Base-by-base conservation (phyloP, 2,329 filamentous ascomycete species). In the Penicillium sp. region DNA sequence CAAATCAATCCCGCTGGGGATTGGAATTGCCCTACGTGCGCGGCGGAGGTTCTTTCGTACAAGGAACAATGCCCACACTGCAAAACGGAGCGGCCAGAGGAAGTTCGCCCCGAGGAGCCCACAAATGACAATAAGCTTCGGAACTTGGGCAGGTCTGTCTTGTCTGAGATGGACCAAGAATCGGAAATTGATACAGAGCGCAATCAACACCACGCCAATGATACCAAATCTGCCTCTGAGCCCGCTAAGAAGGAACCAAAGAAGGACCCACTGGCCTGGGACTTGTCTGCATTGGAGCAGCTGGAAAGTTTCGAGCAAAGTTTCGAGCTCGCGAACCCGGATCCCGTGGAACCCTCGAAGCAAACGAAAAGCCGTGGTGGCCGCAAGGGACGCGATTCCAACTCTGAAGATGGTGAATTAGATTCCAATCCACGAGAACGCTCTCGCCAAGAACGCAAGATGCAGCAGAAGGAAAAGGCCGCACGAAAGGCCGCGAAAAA, bases 391-490 rank as follows among this genome's bases (percentile, higher is more conserved):
- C 64, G 60, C 16, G 55, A 63, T 22, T 48, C 57, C 8, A 56
- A 65, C 34, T 58, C 63, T 9, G 68, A 72, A 21, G 71, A 73
- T n/a, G 64, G 67, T 2, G 70, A 71, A 18, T 72, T 71, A 43
- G 75, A 77, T 45, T 45, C 61, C 31, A 71, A 75, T 27, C 70
- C 71, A 32, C 69, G 68, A 47, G 69, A 77, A 39, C 60, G 56
- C 43, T 67, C 66, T 31, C 70, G 66, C 5, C 55, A 67, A 34
- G 65, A 72, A 34, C 69, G 69, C 14, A 71, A 70, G 44, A 67
- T 64, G 21, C 63, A 68, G 42, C 79, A 78, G 70, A 70, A 70
- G 63, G 67, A 73, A 67, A 71, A 65, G 75, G 73, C 54, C 1
- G 54, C 42, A 5, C 45, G 61, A 76, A 74, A 54, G 71, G 74